Evolutionary conservation across 179 eudicot genomes (phyloP).

Genomic region (Amaranthus tricolor): DNA sequence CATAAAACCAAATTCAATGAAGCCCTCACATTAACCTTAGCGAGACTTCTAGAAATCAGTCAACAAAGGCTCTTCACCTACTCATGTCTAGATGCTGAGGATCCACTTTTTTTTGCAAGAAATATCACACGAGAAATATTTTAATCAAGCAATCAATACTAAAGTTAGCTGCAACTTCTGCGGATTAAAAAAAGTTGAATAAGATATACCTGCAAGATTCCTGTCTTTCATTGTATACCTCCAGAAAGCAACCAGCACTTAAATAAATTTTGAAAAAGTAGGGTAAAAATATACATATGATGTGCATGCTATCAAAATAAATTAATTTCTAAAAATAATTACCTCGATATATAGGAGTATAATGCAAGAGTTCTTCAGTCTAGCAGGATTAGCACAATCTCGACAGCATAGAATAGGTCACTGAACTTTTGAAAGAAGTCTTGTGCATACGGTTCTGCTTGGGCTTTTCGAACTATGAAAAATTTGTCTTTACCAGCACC

Average conservation of each 20-base stretch:
- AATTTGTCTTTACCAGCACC: not conserved
- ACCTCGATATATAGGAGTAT: constrained; percentile 12
- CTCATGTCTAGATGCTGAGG: not conserved
- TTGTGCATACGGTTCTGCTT: not conserved
- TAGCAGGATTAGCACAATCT: not conserved
- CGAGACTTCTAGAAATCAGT: not conserved
- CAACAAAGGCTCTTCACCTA: not conserved
- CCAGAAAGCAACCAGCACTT: constrained; percentile 5
- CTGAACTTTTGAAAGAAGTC: not conserved
- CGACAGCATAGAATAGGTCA: not conserved
- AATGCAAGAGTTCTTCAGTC: not conserved
- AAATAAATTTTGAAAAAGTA: not conserved
- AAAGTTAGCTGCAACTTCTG: constrained; percentile 4
- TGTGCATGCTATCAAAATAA: not conserved
- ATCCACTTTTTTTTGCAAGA: not conserved
- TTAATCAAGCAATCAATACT: not conserved
- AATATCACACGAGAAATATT: not conserved
- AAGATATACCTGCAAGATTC: constrained; percentile 5
- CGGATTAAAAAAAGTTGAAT: not conserved
- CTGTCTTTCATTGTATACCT: not conserved
- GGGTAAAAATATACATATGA: not conserved
- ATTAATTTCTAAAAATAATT: not conserved
- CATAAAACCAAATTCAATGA: not conserved
- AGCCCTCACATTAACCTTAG: not conserved
- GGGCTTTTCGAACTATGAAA: not conserved